phyloP scores from a whole-genome alignment of 2,329 filamentous ascomycete species.

The Zasmidium angulare region DNA sequence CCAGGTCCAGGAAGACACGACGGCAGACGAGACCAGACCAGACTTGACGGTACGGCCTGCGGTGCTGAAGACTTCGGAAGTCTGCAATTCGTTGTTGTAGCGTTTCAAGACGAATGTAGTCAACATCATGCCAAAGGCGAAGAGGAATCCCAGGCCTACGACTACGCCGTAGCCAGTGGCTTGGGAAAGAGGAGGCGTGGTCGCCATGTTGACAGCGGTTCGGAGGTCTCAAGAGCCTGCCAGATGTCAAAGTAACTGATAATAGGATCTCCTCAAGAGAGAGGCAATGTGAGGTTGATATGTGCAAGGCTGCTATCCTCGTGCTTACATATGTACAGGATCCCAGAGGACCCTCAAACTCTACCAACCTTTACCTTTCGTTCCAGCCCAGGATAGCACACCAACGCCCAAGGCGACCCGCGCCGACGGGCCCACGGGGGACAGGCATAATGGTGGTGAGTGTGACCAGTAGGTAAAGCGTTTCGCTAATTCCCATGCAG shows the following conservation, averaged over 20 bases:
- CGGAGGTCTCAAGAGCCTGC: neutral
- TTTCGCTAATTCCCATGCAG: neutral
- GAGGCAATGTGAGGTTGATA: too few relatives aligned
- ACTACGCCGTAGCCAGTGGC: conserved; percentile 77
- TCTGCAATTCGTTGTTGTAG: conserved; percentile 77
- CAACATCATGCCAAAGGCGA: conserved; percentile 72
- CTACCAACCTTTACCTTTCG: neutral
- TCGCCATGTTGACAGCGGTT: conserved; percentile 16
- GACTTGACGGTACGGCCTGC: conserved; percentile 87
- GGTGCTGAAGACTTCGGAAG: conserved; percentile 89
- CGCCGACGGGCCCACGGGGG: neutral
- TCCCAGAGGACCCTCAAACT: neutral
- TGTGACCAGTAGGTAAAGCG: neutral
- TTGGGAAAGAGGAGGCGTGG: conserved; percentile 47
- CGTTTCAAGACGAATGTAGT: conserved; percentile 70
- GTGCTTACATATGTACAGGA: neutral
- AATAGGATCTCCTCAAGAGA: too few relatives aligned
- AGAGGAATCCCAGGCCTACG: conserved; percentile 70
- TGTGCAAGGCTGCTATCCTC: too few relatives aligned
- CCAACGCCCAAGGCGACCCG: neutral
- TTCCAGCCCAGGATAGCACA: neutral
- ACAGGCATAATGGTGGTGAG: neutral
- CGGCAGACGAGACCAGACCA: conserved; percentile 80
- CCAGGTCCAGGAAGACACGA: conserved; percentile 95
- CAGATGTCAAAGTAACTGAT: too few relatives aligned